Evolutionary conservation across 1,284 basidiomycete species (phyloP), one percentile per base, ranked within the genome.

Genomic region (Grifola frondosa): DNA sequence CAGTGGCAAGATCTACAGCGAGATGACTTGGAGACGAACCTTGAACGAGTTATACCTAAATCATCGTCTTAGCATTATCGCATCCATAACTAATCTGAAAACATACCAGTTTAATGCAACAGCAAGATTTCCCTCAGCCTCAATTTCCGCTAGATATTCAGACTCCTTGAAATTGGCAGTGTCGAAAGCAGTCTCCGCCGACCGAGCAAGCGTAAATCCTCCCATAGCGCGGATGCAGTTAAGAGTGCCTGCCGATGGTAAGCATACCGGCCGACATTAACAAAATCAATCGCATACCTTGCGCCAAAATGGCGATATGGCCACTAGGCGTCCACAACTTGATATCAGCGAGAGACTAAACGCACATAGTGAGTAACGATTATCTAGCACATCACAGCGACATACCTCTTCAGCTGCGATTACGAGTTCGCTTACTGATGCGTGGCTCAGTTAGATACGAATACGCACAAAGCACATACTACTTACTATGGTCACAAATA

Each of bases 41-140:
- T 82, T 84, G 69, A 79, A 81, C 15, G 80, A 69, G 52, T 82
- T 75, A 54, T 82, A 84, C 78, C 80, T 81, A n/a, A 7, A 30
- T 20, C 11, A 44, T n/a, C 19, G 16, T 31, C 30, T 42, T 20
- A 38, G 49, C 36, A 37, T n/a, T n/a, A n/a, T n/a, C n/a, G n/a
- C n/a, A n/a, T n/a, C n/a, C n/a, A n/a, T n/a, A 32, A n/a, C 22
- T 8, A 40, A 16, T 40, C 28, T 7, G 9, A 29, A 5, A 5
- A 60, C 70, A 37, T 52, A 81, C 83, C 82, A 85, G 42, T 78
- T 81, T 55, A 83, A 62, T 2, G 74, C 71, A 15, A 83, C 64
- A 16, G 70, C 62, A 5, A 73, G 37, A 53, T 78, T 79, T 13
- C 74, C 77, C 3, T 73, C 72, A 12, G 61, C 58, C 13, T 67